Conservation (phyloP, 2,329 filamentous ascomycete species). For the Microcyclosporella mali region DNA sequence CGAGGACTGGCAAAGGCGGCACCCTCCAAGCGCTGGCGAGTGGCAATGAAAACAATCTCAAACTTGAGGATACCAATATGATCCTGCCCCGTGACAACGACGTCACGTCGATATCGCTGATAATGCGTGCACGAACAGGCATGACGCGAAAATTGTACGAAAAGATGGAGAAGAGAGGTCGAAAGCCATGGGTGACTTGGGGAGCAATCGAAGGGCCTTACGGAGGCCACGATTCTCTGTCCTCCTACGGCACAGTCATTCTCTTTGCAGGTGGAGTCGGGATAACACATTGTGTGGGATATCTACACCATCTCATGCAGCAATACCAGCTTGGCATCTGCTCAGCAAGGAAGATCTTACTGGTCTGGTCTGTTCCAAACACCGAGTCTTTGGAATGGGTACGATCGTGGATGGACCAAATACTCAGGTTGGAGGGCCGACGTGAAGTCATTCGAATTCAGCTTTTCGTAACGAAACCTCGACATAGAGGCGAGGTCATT, state of each 20-base stretch:
- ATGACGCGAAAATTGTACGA: conserved; percentile 66
- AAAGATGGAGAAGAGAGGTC: conserved; percentile 56
- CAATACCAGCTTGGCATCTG: conserved; percentile 64
- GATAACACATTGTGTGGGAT: conserved; percentile 72
- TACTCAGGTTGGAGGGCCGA: conserved; percentile 54
- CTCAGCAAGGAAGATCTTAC: conserved; percentile 63
- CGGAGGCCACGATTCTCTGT: conserved; percentile 61
- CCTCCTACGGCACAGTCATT: conserved; percentile 71
- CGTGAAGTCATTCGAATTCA: conserved; percentile 55
- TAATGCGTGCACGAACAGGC: conserved; percentile 67
- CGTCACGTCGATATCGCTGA: conserved; percentile 56
- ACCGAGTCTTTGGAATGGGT: conserved; percentile 61
- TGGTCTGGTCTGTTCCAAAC: conserved; percentile 74
- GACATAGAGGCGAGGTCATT: conserved; percentile 48
- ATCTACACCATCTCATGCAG: conserved; percentile 64
- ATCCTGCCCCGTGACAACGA: conserved; percentile 25
- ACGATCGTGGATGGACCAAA: conserved; percentile 60
- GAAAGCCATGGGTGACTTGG: conserved; percentile 55
- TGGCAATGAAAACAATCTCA: conserved; percentile 14
- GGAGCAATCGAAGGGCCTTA: conserved; percentile 73
- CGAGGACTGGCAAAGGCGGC: conserved; percentile 5
- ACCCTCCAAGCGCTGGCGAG: conserved; percentile 13
- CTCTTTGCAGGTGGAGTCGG: conserved; percentile 76
- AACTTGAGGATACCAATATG: conserved; percentile 14
- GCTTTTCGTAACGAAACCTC: conserved; percentile 58